Conservation (phyloP, 129 eudicot genomes). For the Pseudognaphalium luteoalbum region DNA sequence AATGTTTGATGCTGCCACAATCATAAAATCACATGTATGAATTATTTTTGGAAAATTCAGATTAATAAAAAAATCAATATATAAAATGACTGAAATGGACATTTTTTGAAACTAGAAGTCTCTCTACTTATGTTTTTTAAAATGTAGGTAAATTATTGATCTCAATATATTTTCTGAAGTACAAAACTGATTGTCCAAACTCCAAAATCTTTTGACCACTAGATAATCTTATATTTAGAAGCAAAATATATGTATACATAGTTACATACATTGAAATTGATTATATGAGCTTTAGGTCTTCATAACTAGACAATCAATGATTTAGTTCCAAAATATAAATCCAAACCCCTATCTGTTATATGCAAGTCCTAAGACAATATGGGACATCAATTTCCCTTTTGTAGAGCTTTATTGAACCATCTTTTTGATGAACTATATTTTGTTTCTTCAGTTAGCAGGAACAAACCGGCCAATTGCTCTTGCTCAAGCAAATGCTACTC, state of each 20-base stretch:
- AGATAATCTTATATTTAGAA: background rate
- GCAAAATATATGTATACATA: background rate
- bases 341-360: background rate
- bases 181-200: constrained; percentile 9
- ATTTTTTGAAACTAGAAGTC: background rate
- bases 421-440: constrained; percentile 23
- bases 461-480: constrained; percentile 96
- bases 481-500: constrained; percentile 92
- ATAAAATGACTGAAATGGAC: background rate
- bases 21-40: background rate
- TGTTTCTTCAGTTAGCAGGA: constrained; percentile 80
- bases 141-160: background rate
- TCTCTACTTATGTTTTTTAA: background rate
- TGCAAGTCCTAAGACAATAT: background rate
- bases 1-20: background rate
- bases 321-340: background rate
- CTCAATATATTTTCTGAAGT: background rate
- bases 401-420: constrained; percentile 9
- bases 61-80: background rate
- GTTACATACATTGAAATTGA: background rate
- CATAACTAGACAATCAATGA: background rate
- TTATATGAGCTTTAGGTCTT: background rate
- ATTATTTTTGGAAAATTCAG: background rate
- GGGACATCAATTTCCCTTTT: constrained; percentile 11
- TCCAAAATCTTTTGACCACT: background rate